phyloP scores from a whole-genome alignment of 768 basidiomycete genomes.

The Leucocoprinus leucothites region DNA sequence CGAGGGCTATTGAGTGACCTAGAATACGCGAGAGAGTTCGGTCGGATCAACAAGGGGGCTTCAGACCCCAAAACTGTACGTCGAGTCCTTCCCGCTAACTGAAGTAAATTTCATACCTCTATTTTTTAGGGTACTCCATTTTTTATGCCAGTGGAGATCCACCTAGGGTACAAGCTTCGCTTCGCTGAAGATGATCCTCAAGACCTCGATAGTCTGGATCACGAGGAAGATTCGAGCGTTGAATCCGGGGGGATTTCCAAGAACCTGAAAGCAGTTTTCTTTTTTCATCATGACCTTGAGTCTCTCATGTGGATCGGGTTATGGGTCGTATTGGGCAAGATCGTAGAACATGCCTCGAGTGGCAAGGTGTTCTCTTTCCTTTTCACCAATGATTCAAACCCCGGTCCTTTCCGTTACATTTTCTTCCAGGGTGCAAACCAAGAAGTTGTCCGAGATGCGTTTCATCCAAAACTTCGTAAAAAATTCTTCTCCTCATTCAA shows the following conservation, averaged over 20 bases:
- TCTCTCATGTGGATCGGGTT: neutral
- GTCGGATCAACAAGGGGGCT: neutral
- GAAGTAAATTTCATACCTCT: neutral
- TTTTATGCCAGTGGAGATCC: conserved; percentile 4
- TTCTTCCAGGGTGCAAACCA: too few relatives aligned
- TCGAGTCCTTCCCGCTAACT: neutral
- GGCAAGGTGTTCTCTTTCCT: neutral
- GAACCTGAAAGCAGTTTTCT: too few relatives aligned
- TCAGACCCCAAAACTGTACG: conserved; percentile 6
- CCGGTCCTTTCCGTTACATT: too few relatives aligned
- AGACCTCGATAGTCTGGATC: too few relatives aligned
- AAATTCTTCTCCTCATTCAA: too few relatives aligned
- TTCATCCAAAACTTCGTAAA: too few relatives aligned
- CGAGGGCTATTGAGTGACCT: conserved; percentile 10
- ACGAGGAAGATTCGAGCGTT: too few relatives aligned
- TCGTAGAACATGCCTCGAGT: neutral
- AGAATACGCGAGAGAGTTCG: conserved; percentile 10
- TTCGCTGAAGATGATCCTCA: neutral
- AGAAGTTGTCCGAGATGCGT: too few relatives aligned
- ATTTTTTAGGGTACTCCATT: neutral
- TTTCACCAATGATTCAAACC: neutral
- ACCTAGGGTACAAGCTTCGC: neutral
- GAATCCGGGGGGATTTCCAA: too few relatives aligned
- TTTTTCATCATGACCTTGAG: neutral
- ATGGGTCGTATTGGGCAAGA: neutral